Base-by-base conservation (phyloP, 2,329 filamentous ascomycete genomes). In the Penicillium hesseltinei region DNA sequence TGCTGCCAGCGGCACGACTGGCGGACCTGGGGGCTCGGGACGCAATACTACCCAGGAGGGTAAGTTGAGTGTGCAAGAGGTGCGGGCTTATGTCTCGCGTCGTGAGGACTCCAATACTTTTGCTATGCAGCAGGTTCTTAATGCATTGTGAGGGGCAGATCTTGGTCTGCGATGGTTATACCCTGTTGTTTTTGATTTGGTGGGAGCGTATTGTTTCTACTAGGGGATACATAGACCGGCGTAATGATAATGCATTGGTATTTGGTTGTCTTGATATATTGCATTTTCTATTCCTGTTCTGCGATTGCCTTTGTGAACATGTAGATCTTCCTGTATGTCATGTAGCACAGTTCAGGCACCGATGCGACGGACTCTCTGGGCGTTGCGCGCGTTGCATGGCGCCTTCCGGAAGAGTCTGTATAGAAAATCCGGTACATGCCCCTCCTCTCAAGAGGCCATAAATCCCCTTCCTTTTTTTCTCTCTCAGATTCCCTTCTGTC, bases 51-150 rank as follows among this genome's bases (percentile, higher is more conserved):
- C 53, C 31, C 62, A 60, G 87, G 79, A 84, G 25, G 88, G 90
- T 70, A 70, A 70, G 23, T 66, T 77, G 19, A 72, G 70, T 50
- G 69, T 73, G 51, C 72, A 75, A 51, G 75, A 77, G 57, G 87
- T 97, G 72, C 88, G 90, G 77, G 87, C 88, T 2, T 97, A 93
- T 82, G 87, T 97, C 58, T 82, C 90, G 72, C 88, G 85, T 75
- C 83, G 93, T 60, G 93, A 97, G 71, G 93, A 97, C 76, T 88
- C 87, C 29, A 85, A 86, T 59, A 92, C 84, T 62, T 84, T 88
- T 23, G 92, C 90, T 0, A 89, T 97, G 66, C 92, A 96, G 78
- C 86, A 88, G 71, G 89, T 94, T 50, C 78, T 97, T 69, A 87
- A 86, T 66, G 82, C 84, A 50, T 72, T 92, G 62, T 85, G 69